phyloP scores from a whole-genome alignment of 306 rosid genomes.

The Trichosanthes cucumerina region DNA sequence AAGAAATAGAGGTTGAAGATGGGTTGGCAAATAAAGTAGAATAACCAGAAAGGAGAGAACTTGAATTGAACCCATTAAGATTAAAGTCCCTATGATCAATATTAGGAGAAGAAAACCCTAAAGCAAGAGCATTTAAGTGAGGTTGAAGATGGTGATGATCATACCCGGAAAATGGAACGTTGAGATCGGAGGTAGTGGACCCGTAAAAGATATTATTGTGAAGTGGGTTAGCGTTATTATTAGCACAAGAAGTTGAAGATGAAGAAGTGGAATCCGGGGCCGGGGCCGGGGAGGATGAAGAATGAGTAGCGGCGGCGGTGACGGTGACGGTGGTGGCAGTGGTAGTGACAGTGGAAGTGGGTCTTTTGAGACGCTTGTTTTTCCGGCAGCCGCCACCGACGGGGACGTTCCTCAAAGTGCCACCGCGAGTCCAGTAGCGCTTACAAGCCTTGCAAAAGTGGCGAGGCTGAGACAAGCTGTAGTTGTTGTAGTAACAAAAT shows the following conservation, averaged over 20 bases:
- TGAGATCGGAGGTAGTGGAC: constrained; percentile 25
- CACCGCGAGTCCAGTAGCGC: constrained; percentile 94
- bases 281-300: constrained; percentile 25
- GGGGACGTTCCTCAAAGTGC: constrained; percentile 82
- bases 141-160: constrained; percentile 34
- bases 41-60: constrained; percentile 33
- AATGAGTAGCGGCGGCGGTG: constrained; percentile 5
- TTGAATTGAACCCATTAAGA: constrained; percentile 20
- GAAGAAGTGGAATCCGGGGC: constrained; percentile 28
- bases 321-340: not conserved
- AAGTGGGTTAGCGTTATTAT: not conserved
- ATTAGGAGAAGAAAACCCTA: constrained; percentile 45
- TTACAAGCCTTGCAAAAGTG: constrained; percentile 98
- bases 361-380: constrained; percentile 71
- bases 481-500: constrained; percentile 98
- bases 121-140: constrained; percentile 22
- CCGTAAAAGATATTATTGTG: constrained; percentile 33
- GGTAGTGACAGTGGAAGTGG: constrained; percentile 12
- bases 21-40: constrained; percentile 34
- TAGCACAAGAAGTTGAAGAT: constrained; percentile 22
- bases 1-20: constrained; percentile 35
- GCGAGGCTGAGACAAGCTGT: constrained; percentile 88
- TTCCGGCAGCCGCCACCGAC: constrained; percentile 87
- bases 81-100: not conserved
- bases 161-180: constrained; percentile 40